Conservation (phyloP, 768 basidiomycete genomes). For the Arthromyces matolae region DNA sequence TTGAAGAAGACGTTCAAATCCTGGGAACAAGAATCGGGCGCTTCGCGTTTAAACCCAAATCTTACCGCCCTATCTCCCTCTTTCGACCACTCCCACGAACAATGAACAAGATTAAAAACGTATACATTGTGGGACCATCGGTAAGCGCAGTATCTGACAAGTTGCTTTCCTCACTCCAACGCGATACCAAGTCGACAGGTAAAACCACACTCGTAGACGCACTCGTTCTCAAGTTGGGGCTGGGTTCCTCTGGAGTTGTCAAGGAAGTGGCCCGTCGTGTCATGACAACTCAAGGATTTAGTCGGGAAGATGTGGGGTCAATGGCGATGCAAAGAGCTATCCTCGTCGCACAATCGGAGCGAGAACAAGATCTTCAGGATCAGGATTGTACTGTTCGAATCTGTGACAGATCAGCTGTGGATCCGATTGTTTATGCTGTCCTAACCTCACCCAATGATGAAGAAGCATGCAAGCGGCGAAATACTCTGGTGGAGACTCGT, state of each 20-base stretch:
- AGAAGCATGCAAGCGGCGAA: slow-evolving; percentile 33
- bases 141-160: slow-evolving; percentile 23
- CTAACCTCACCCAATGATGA: slow-evolving; percentile 37
- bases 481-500: slow-evolving; percentile 29
- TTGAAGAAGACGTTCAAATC: slow-evolving; percentile 11
- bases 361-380: slow-evolving; percentile 37
- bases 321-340: slow-evolving; percentile 64
- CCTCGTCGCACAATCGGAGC: slow-evolving; percentile 49
- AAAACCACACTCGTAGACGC: slow-evolving; percentile 66
- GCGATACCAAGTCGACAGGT: slow-evolving; percentile 49
- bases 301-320: slow-evolving; percentile 43
- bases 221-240: slow-evolving; percentile 37
- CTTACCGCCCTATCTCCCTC: background rate
- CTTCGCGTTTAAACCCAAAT: slow-evolving; percentile 11
- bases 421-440: slow-evolving; percentile 60
- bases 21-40: slow-evolving; percentile 16
- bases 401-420: slow-evolving; percentile 63
- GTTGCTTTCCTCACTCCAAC: background rate
- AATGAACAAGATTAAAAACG: slow-evolving; percentile 20
- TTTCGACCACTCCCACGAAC: background rate
- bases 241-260: slow-evolving; percentile 40
- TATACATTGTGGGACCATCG: slow-evolving; percentile 54
- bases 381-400: slow-evolving; percentile 33
- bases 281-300: slow-evolving; percentile 51
- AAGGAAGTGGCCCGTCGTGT: slow-evolving; percentile 60